Evolutionary conservation across 2,329 filamentous ascomycete species (phyloP).

Genomic region (Alternaria triticimaculans): DNA sequence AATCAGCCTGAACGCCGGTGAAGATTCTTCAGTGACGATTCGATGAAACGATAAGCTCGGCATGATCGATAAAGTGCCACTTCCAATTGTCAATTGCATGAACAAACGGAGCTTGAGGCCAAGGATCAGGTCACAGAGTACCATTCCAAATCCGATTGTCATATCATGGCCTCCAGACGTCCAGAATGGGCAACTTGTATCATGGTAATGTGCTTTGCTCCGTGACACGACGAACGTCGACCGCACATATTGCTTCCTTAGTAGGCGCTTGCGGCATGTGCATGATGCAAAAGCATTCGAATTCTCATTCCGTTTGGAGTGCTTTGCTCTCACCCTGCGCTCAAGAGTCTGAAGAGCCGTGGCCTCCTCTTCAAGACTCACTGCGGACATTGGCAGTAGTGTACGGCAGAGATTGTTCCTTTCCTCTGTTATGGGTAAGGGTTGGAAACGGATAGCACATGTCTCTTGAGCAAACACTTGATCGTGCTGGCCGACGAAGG

Average conservation of each 20-base stretch:
- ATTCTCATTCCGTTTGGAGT: too few relatives aligned
- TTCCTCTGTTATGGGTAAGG: too few relatives aligned
- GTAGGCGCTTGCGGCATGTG: neutral
- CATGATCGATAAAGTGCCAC: neutral
- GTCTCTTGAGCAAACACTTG: neutral
- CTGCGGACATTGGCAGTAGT: neutral
- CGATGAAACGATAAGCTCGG: neutral
- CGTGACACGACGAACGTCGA: neutral
- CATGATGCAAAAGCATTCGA: neutral
- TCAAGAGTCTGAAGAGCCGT: neutral
- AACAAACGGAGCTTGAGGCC: neutral
- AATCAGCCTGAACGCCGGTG: neutral
- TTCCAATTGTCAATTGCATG: neutral
- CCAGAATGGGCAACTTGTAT: neutral
- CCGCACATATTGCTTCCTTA: neutral
- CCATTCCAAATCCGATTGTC: neutral
- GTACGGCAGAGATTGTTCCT: rapidly evolving
- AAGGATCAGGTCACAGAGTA: neutral
- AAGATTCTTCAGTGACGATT: neutral
- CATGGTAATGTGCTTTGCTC: neutral
- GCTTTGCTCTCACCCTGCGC: neutral
- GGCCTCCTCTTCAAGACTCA: neutral
- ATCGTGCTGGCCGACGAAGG: neutral
- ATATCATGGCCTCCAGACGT: neutral
- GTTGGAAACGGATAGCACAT: too few relatives aligned